phyloP scores from a whole-genome alignment of 2,329 filamentous ascomycete species.

The Cercospora sp. region DNA sequence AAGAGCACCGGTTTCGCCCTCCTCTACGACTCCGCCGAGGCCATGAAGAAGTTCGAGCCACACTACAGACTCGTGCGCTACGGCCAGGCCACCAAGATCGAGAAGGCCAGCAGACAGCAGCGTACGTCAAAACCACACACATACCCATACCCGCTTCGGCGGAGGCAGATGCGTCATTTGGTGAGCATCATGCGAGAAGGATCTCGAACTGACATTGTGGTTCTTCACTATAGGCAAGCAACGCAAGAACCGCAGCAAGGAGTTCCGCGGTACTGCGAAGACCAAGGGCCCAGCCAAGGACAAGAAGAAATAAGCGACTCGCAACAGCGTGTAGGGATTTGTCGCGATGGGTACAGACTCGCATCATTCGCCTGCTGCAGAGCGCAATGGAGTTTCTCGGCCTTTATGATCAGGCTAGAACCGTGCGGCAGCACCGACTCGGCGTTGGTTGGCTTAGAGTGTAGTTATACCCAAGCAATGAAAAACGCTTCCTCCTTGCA shows the following conservation, averaged over 20 bases:
- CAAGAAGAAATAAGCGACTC: conserved; percentile 63
- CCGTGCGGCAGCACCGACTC: conserved; percentile 22
- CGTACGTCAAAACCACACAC: conserved; percentile 66
- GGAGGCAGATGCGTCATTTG: conserved; percentile 15
- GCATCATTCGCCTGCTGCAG: conserved; percentile 24
- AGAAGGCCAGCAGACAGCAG: conserved; percentile 98
- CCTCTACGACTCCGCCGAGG: conserved; percentile 96
- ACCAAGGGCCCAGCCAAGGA: conserved; percentile 92
- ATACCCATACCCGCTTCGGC: conserved; percentile 17
- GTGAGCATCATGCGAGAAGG: conserved; percentile 17
- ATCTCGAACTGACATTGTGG: conserved; percentile 23
- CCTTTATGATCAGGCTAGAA: conserved; percentile 24
- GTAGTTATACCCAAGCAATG: conserved; percentile 28
- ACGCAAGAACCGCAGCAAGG: conserved; percentile 99
- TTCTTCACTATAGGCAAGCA: conserved; percentile 78
- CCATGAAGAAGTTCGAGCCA: conserved; percentile 99
- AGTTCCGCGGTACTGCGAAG: conserved; percentile 96
- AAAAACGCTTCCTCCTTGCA: conserved; percentile 22
- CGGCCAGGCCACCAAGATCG: conserved; percentile 88
- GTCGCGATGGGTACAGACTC: conserved; percentile 22
- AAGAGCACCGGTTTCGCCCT: conserved; percentile 99
- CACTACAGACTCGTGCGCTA: conserved; percentile 95
- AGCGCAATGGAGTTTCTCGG: conserved; percentile 22
- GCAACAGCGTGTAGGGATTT: conserved; percentile 19
- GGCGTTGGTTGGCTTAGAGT: conserved; percentile 30